Base-by-base conservation (phyloP, 176 grass and related monocot genomes). In the Luzula sylvatica region DNA sequence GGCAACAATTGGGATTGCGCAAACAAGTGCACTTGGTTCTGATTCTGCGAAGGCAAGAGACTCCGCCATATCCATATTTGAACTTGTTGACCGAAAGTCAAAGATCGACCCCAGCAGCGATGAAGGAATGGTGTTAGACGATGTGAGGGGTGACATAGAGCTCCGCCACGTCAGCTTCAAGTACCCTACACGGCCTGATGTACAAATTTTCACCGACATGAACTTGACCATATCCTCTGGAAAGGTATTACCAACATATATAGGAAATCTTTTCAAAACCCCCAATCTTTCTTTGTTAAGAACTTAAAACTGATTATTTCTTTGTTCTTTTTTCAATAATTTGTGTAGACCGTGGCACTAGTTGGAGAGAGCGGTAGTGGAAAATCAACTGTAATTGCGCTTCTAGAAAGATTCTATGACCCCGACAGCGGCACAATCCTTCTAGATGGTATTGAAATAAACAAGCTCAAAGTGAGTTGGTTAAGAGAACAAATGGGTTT, bases 321-420 rank as follows among this genome's bases (percentile, higher is more conserved):
- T n/a, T n/a, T n/a, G n/a, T n/a, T n/a, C n/a, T n/a, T n/a, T n/a
- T n/a, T n/a, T n/a, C n/a, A n/a, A n/a, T n/a, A n/a, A n/a, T 20
- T 68, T 46, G 40, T 26, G 39, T 39, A 81, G 70, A 75, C 71
- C 16, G 65, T 68, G 20, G 71, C 78, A 39, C 70, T 81, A 44
- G 78, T 75, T 52, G 78, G 78, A 11, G 56, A 75, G 26, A 75
- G 71, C 32, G 78, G 78, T 11, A 69, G 56, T 19, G 71, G 78
- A 9, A 81, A 81, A 55, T 69, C 65, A 40, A 81, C 78, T n/a
- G 64, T 53, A 42, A 70, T 81, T 2, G 49, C 65, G 52, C 56
- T 81, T 14, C 55, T 81, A 21, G 78, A 75, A 45, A 62, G 71
- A 26, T 81, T 81, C 50, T 81, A 81, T 24, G 65, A 81, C 42